These are phyloP conservation scores for Fusarium verticillioides DNA, from an alignment of 2,329 filamentous ascomycete genomes.

Conservation along the genomic window DNA sequence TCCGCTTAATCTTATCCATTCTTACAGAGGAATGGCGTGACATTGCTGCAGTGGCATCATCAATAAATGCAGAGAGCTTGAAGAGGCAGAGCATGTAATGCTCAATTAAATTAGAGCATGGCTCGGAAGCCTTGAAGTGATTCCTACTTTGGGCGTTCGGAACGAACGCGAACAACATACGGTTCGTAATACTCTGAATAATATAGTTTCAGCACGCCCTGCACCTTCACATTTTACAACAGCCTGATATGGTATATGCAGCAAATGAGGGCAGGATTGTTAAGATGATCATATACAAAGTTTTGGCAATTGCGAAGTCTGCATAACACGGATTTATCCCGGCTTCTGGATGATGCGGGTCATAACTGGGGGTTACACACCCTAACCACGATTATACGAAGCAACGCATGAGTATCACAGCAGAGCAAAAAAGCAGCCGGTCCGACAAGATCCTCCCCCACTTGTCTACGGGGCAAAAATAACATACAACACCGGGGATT, in stretches of 20 bases:
- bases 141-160: conserved; percentile 9
- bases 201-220: conserved; percentile 8
- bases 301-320: neutral
- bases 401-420: neutral
- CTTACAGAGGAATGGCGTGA: neutral
- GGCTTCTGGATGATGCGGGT: neutral
- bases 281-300: conserved; percentile 8
- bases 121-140: conserved; percentile 5
- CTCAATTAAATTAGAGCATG: neutral
- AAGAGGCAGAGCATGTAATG: neutral
- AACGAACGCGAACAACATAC: neutral
- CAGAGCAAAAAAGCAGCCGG: neutral
- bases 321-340: conserved; percentile 14
- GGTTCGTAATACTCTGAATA: conserved; percentile 4
- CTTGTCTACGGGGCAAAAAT: neutral
- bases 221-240: conserved; percentile 11
- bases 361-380: neutral
- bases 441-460: neutral
- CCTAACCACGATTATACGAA: neutral
- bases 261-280: conserved; percentile 7
- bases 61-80: neutral
- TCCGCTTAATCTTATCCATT: neutral
- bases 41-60: rapidly evolving
- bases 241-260: conserved; percentile 8
- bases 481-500: conserved; percentile 29